Base-by-base conservation (phyloP, 2,329 filamentous ascomycete genomes). In the Nigrospora sphaerica region DNA sequence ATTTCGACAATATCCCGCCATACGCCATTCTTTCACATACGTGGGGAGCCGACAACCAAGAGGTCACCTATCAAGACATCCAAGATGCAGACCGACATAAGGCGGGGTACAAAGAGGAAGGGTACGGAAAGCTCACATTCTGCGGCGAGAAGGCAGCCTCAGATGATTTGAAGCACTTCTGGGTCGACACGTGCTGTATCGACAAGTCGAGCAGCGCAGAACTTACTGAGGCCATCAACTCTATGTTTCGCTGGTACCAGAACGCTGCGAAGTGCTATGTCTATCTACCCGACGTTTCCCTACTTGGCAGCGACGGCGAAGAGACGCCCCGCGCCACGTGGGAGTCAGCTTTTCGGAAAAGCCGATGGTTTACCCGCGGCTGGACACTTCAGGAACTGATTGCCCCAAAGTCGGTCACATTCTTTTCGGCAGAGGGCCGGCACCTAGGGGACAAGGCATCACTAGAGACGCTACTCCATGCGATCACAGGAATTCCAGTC, bases 401-500 rank as follows among this genome's bases (percentile, higher is more conserved):
- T 14, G 41, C 46, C 13, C 46, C 46, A 2, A 39, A 39, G 13
- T 16, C 28, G 16, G 46, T 47, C 2, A 41, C 39, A 3, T 47
- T 47, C 31, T 47, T 44, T 16, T 47, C 46, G 12, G 32, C 34
- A 32, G 37, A 44, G 23, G 46, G 46, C 12, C 12, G n/a, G 6
- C 36, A 39, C 31, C 32, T 47, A 33, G 46, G 46, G 6, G 37
- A 47, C 41, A 47, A 47, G 16, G 19, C 18, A 3, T 34, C 32
- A 10, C 31, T 42, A 4, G 31, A 23, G 17, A 64, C 58, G 10
- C 39, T 17, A 4, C 19, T 40, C 3, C 18, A 40, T 40, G n/a
- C 10, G 14, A 32, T 40, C 18, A 28, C 39, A 3, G 39, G 41
- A 0, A 57, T 63, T 28, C 39, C 51, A 11, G n/a, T 49, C 19